Evolutionary conservation across 2,329 filamentous ascomycete species (phyloP), one percentile per base, ranked within the genome.

Genomic region (Diaporthe sp.): DNA sequence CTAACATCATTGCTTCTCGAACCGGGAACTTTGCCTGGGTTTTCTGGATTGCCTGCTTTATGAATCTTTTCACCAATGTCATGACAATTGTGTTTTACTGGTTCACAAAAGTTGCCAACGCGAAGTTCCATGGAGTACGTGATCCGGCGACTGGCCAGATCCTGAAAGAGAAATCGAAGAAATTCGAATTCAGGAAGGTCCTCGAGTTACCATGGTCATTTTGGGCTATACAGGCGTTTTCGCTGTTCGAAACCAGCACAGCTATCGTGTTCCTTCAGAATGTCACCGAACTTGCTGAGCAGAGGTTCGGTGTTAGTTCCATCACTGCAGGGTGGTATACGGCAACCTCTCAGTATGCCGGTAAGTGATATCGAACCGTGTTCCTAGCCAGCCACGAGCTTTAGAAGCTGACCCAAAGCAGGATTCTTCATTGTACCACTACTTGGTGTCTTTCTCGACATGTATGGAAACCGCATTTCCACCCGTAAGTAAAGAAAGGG

Each of bases 51-150:
- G 86, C 88, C 0, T 90, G 92, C 0, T 90, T 90, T 79, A 92
- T 92, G 88, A 92, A 92, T 75, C 75, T 92, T 3, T 92, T 92
- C 78, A 92, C 90, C 12, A 92, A 92, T 73, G 80, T 87, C 0
- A 85, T 86, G 1, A 91, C 90, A 0, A 73, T 86, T 0, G 81
- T 84, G 13, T 92, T 92, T 80, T 91, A 86, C 83, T 86, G 86
- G 78, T 92, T 92, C 79, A 90, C 86, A 0, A 84, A 84, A 15
- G 88, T 87, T 81, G 87, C 86, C 55, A 85, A 88, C 49, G 84
- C 84, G 28, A 84, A 84, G 34, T 92, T 88, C 71, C 79, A 81
- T 1, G 86, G 86, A 4, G 85, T 85, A 2, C 80, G 82, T 0
- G 91, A 92, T 72, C 87, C 87, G 0, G 89, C 90, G 0, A 92